Base-by-base conservation (phyloP, 192 early-diverging fungal genomes). In the Dimargaris xerosporica region DNA sequence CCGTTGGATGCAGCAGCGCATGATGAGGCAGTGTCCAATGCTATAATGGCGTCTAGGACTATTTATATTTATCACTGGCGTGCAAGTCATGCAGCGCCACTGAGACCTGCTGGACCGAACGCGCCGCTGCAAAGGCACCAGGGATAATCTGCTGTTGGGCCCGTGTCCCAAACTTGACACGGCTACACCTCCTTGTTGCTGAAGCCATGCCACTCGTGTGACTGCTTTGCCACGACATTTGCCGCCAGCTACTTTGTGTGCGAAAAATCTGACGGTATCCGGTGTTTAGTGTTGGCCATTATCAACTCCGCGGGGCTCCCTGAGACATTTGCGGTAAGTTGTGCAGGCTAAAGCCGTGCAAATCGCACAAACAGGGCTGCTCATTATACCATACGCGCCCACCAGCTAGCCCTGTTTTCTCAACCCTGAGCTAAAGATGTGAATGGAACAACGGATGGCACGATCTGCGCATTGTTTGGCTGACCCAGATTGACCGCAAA, bases 241-340 rank as follows among this genome's bases (percentile, higher is more conserved):
- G 0, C 17, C 44, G 44, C 50, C 63, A 80, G 78, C 73, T 92
- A 82, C 67, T 82, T 82, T 68, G 87, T 92, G 0, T 82, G 85
- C 62, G 90, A 92, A 68, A 92, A 92, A 65, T 82, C 90, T 2
- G 88, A 91, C 68, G 90, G 89, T 26, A 67, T 85, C 7, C 83
- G 89, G 21, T 80, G 82, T 9, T 69, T 88, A 0, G 52, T 87
- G 0, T 76, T 70, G 15, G 66, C 74, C 23, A 70, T 69, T 3
- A 29, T 15, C 23, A 44, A 42, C 42, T 39, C 56, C 30, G 12
- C 17, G 3, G 47, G 47, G 19, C 47, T 19, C 23, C 47, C 47
- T 50, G 47, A 19, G 5, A 50, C 47, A 2, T 50, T 21, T 50
- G 34, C 34, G 34, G 34, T 39, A 39, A 39, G 34, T 2, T 7